Percentiles rank a stretch among this genome's conserved stretches.
Evolutionary conservation across 192 early-diverging fungal genomes (phyloP).

Genomic region (Coemansia sp.): DNA sequence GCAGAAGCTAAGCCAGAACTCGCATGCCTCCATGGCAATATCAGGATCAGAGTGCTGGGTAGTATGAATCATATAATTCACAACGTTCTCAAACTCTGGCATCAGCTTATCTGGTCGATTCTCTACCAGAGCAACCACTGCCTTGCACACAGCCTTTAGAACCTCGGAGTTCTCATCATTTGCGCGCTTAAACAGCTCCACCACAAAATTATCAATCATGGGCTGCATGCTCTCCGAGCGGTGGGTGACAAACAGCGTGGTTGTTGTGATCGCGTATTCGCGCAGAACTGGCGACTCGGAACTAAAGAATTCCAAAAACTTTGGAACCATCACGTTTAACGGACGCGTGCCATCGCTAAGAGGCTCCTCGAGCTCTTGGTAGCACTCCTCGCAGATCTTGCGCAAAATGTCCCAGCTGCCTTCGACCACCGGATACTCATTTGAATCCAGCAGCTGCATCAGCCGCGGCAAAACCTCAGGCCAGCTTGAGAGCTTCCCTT

Average conservation of each 20-base stretch:
- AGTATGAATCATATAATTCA: constrained; percentile 93
- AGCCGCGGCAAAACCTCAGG: constrained; percentile 79
- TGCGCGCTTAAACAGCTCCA: constrained; percentile 76
- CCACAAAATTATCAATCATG: constrained; percentile 54
- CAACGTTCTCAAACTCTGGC: constrained; percentile 83
- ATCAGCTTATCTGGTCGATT: constrained; percentile 79
- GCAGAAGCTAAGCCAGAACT: constrained; percentile 97
- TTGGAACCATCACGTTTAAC: constrained; percentile 83
- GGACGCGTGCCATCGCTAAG: constrained; percentile 69
- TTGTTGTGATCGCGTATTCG: constrained; percentile 75
- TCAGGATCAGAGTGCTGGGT: constrained; percentile 81
- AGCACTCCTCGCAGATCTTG: constrained; percentile 96
- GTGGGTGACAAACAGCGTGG: constrained; percentile 83
- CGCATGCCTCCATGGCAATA: constrained; percentile 96
- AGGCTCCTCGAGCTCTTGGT: constrained; percentile 72
- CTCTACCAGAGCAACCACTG: constrained; percentile 87
- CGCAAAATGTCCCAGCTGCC: constrained; percentile 81
- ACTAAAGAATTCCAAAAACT: constrained; percentile 83
- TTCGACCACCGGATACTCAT: constrained; percentile 74
- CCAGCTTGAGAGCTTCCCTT: constrained; percentile 71
- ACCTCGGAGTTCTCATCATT: constrained; percentile 81
- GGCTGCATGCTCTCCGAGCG: constrained; percentile 64
- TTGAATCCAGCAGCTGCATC: constrained; percentile 73
- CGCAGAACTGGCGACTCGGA: constrained; percentile 74
- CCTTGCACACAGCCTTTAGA: constrained; percentile 91